phyloP scores from a whole-genome alignment of 2,329 filamentous ascomycete species.

The Exophiala phaeomuriformis region DNA sequence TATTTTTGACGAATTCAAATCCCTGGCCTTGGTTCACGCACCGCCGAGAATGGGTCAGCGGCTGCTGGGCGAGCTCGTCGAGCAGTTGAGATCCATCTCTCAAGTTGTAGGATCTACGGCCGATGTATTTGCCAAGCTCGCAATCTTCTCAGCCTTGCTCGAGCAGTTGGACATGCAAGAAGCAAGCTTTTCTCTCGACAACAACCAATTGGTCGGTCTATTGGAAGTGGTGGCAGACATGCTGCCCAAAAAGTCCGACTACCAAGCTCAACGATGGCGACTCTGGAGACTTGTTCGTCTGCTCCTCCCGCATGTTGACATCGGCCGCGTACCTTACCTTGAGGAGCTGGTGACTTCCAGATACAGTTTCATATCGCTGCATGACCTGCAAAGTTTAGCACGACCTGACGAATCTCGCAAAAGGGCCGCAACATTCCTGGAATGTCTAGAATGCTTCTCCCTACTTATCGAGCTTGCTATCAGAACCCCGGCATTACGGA shows the following conservation, averaged over 20 bases:
- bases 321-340: background rate
- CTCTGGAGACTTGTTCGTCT: constrained; percentile 18
- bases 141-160: constrained; percentile 14
- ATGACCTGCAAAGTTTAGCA: background rate
- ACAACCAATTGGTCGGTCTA: constrained; percentile 1
- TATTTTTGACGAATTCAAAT: constrained; percentile 33
- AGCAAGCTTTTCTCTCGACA: background rate
- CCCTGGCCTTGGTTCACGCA: constrained; percentile 7
- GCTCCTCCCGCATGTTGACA: constrained; percentile 1
- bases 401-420: background rate
- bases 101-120: constrained; percentile 15
- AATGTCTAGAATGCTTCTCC: constrained; percentile 16
- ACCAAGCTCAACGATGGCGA: constrained; percentile 24
- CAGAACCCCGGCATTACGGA: background rate
- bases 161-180: background rate
- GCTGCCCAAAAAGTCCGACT: constrained; percentile 19
- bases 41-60: constrained; percentile 12
- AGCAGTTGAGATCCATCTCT: constrained; percentile 12
- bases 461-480: constrained; percentile 8
- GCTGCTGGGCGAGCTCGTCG: constrained; percentile 11
- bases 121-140: constrained; percentile 17
- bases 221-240: constrained; percentile 4
- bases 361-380: constrained; percentile 11
- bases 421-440: constrained; percentile 8
- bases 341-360: background rate